phyloP scores from a whole-genome alignment of 768 basidiomycete species.

The Serendipita sp. region DNA sequence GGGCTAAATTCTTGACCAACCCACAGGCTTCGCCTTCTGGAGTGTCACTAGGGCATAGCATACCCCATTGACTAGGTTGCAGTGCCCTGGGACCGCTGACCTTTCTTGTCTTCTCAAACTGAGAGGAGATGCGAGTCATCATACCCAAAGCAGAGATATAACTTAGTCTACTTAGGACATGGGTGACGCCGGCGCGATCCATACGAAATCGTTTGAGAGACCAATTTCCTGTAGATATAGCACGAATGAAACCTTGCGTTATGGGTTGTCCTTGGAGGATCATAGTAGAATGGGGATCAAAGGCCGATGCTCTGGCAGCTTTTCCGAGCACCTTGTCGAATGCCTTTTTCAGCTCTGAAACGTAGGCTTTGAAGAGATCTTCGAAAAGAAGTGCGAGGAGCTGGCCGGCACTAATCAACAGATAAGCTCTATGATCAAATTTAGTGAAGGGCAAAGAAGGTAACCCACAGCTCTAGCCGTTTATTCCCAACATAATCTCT shows the following conservation, averaged over 20 bases:
- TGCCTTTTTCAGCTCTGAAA: slow-evolving; percentile 80
- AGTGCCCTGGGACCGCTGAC: slow-evolving; percentile 94
- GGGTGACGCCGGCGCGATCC: slow-evolving; percentile 96
- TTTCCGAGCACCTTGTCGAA: slow-evolving; percentile 98
- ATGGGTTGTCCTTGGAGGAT: slow-evolving; percentile 93
- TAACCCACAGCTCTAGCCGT: slow-evolving; percentile 80
- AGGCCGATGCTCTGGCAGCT: slow-evolving; percentile 82
- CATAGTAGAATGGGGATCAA: slow-evolving; percentile 89
- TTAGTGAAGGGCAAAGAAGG: neutral
- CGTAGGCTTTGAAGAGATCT: slow-evolving; percentile 97
- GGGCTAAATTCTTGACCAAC: slow-evolving; percentile 90
- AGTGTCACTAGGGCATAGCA: slow-evolving; percentile 94
- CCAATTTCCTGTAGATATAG: slow-evolving; percentile 99
- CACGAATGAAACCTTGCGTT: slow-evolving; percentile 87
- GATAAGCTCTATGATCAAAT: slow-evolving; percentile 3
- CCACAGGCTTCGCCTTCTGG: slow-evolving; percentile 99
- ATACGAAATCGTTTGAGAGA: slow-evolving; percentile 98
- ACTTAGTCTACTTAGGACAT: slow-evolving; percentile 85
- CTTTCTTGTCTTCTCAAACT: slow-evolving; percentile 98
- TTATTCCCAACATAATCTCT: slow-evolving; percentile 99
- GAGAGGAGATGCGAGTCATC: slow-evolving; percentile 98
- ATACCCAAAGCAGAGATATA: slow-evolving; percentile 97
- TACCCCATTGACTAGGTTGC: slow-evolving; percentile 98
- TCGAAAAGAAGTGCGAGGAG: slow-evolving; percentile 90
- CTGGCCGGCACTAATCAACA: slow-evolving; percentile 64